Conservation (phyloP, 306 rosid species). For the Macrotyloma uniflorum region DNA sequence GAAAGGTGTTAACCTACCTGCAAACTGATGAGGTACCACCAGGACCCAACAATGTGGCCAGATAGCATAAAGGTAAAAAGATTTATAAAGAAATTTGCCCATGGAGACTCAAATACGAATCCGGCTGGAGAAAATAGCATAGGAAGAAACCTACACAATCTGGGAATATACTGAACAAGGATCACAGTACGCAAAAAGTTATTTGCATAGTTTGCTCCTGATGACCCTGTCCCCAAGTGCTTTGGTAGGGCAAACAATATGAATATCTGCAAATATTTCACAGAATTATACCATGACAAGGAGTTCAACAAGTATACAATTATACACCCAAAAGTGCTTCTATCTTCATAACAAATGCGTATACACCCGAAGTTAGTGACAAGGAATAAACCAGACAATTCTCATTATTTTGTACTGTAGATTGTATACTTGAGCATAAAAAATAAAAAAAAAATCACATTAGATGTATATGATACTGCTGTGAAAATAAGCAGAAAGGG, state of each 20-base stretch:
- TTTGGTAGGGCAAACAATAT: slow-evolving; percentile 54
- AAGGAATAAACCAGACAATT: not conserved
- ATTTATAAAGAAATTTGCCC: slow-evolving; percentile 79
- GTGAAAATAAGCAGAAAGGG: not conserved
- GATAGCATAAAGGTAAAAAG: slow-evolving; percentile 73
- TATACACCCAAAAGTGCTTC: not conserved
- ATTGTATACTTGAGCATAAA: not conserved
- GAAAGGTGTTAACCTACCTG: slow-evolving; percentile 59
- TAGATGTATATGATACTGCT: not conserved
- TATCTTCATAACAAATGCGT: not conserved
- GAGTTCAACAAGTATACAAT: not conserved
- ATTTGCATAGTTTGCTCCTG: slow-evolving; percentile 78
- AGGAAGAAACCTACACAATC: slow-evolving; percentile 74
- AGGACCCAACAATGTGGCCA: slow-evolving; percentile 80
- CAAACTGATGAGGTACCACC: slow-evolving; percentile 85
- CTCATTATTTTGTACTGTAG: not conserved
- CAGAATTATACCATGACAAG: not conserved
- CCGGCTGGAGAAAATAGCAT: slow-evolving; percentile 67
- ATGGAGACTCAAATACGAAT: slow-evolving; percentile 80
- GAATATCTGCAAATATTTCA: slow-evolving; percentile 65
- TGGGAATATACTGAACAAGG: slow-evolving; percentile 74
- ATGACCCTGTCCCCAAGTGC: slow-evolving; percentile 43
- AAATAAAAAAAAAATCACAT: slow-evolving; percentile 26
- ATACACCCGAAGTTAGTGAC: not conserved
- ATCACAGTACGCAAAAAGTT: slow-evolving; percentile 58